A percentile compares a stretch with the other conserved stretches of the same genome.
Conservation (phyloP, 2,329 filamentous ascomycete species). For the Diaporthe ilicicola region DNA sequence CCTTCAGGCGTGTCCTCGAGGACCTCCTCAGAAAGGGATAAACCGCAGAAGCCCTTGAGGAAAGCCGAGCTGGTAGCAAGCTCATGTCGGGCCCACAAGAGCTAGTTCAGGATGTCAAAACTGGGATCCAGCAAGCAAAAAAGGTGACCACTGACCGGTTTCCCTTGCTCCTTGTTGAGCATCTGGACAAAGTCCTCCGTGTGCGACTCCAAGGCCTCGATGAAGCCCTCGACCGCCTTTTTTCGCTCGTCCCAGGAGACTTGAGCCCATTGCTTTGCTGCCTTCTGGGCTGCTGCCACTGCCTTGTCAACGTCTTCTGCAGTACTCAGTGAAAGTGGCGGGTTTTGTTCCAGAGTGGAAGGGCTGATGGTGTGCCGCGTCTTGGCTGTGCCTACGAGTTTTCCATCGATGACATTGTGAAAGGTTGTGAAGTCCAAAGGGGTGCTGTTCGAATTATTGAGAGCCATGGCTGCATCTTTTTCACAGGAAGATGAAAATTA, state of each 20-base stretch:
- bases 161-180: constrained; percentile 8
- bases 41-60: not conserved
- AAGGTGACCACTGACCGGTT: not conserved
- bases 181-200: not conserved
- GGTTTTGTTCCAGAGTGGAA: not conserved
- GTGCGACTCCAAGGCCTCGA: not conserved
- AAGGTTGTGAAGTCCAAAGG: constrained; percentile 3
- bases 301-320: constrained; percentile 6
- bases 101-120: not conserved
- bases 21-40: constrained; percentile 7
- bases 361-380: not conserved
- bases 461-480: not conserved
- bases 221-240: not conserved
- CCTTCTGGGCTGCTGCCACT: not conserved
- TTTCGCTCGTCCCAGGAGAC: not conserved
- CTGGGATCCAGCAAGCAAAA: not conserved
- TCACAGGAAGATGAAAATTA: no score
- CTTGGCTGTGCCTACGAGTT: not conserved
- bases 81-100: not conserved
- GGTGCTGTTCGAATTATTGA: not conserved
- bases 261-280: not conserved
- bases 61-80: not conserved
- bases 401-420: constrained; percentile 16
- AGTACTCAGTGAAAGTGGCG: not conserved
- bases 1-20: constrained; percentile 3